Percentiles rank a stretch among this genome's conserved stretches.
Conservation (phyloP, 495 filamentous ascomycete species). For the Penicillium antarcticum region DNA sequence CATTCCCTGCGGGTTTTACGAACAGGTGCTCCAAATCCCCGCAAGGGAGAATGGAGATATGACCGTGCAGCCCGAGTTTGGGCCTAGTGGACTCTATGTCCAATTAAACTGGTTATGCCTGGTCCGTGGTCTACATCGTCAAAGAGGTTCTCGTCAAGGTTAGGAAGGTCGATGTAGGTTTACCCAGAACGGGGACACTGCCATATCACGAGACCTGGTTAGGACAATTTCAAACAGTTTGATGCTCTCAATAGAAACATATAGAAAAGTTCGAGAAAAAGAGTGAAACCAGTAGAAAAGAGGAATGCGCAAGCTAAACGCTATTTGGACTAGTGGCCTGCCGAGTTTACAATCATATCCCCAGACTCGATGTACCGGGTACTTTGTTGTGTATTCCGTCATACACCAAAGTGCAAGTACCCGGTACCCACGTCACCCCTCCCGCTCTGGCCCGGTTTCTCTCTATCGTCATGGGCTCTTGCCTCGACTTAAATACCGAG, state of each 20-base stretch:
- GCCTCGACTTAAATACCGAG: conserved; percentile 13
- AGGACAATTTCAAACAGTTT: background rate
- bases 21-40: background rate
- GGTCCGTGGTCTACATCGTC: conserved; percentile 4
- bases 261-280: background rate
- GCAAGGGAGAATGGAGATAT: background rate
- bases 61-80: conserved; percentile 8
- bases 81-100: background rate
- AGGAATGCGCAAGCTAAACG: background rate
- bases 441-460: conserved; percentile 15
- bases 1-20: background rate
- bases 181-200: no score
- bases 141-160: background rate
- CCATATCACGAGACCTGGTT: background rate
- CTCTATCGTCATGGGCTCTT: conserved; percentile 4
- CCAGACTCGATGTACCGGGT: background rate
- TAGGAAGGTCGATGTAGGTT: background rate
- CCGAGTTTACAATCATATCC: background rate
- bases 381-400: background rate
- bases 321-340: background rate
- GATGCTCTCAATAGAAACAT: background rate
- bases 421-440: conserved; percentile 5
- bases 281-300: conserved; percentile 5
- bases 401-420: background rate
- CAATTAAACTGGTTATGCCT: conserved; percentile 1